Conservation (phyloP, 1,139 yeast species). For the Pichia sp. region DNA sequence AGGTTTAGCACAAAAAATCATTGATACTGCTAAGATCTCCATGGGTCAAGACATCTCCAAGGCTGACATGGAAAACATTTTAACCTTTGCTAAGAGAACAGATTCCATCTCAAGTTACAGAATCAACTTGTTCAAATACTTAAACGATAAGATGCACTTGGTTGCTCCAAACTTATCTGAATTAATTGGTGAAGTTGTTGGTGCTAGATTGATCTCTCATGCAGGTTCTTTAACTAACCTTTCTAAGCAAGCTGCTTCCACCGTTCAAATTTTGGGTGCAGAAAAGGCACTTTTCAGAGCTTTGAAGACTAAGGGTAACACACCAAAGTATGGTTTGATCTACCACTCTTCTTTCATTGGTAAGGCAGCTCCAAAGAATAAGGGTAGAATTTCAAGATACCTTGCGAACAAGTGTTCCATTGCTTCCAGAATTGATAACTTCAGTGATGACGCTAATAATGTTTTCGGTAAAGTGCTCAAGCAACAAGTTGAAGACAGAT, state of each 20-base stretch:
- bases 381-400: conserved; percentile 98
- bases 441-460: conserved; percentile 77
- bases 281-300: conserved; percentile 99
- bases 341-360: conserved; percentile 97
- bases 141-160: conserved; percentile 92
- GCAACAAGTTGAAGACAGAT: conserved; percentile 97
- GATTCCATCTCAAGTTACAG: conserved; percentile 92
- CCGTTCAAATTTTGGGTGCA: conserved; percentile 97
- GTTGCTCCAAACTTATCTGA: conserved; percentile 98
- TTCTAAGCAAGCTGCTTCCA: conserved; percentile 98
- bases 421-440: conserved; percentile 97
- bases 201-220: conserved; percentile 96
- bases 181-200: conserved; percentile 95
- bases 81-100: conserved; percentile 89
- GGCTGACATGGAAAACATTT: conserved; percentile 84
- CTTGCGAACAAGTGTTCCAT: conserved; percentile 98
- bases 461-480: conserved; percentile 87
- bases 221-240: conserved; percentile 96
- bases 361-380: conserved; percentile 92
- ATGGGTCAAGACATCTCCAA: conserved; percentile 99
- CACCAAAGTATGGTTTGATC: conserved; percentile 96
- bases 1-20: conserved; percentile 85
- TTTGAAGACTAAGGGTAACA: conserved; percentile 94
- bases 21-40: conserved; percentile 88
- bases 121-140: conserved; percentile 76